These are phyloP conservation scores for Schizochytrium sp. DNA, from an alignment of 108 stramenopile species.

Conservation along the genomic window DNA sequence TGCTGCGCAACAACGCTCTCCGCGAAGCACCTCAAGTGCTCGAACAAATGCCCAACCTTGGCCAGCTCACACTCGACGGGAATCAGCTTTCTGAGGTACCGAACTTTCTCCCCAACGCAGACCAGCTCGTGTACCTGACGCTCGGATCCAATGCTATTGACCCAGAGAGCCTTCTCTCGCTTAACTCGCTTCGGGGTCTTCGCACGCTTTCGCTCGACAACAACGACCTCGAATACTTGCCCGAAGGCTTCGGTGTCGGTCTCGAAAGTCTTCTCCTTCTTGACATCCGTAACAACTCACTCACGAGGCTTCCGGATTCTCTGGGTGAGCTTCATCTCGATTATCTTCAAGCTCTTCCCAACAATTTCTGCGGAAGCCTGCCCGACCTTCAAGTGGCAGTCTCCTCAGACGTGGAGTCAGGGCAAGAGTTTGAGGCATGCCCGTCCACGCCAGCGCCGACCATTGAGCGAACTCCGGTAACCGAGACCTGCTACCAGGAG, in stretches of 20 bases:
- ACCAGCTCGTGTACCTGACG: not conserved
- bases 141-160: not conserved
- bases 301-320: not conserved
- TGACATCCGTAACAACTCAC: not conserved
- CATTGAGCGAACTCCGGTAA: not conserved
- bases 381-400: not conserved
- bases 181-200: not conserved
- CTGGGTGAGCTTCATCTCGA: not conserved
- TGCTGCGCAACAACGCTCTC: not conserved
- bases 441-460: not conserved
- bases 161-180: not conserved
- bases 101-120: not conserved
- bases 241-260: not conserved
- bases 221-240: not conserved
- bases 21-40: not conserved
- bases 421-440: not conserved
- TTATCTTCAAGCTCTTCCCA: not conserved
- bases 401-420: not conserved
- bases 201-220: not conserved
- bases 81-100: not conserved
- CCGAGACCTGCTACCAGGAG: not conserved
- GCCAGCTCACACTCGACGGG: not conserved
- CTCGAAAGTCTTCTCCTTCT: not conserved
- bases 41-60: not conserved
- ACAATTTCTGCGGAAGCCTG: not conserved